Base-by-base conservation (phyloP, 2,329 filamentous ascomycete species). In the Ambrosiella cleistominuta region DNA sequence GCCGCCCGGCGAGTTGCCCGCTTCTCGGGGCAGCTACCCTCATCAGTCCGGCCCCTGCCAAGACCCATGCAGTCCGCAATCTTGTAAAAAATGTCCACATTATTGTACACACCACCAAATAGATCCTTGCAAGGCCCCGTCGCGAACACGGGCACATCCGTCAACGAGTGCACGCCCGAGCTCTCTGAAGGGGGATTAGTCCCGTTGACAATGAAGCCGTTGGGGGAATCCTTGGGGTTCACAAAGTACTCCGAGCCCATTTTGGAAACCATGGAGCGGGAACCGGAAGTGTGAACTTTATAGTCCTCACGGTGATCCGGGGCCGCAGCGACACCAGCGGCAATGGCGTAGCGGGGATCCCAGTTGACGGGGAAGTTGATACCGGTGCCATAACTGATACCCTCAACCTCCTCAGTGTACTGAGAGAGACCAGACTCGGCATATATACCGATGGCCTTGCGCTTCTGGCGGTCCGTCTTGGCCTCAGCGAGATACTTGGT, bases 321-420 rank as follows among this genome's bases (percentile, higher is more conserved):
- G 66, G 78, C 77, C 38, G 85, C 85, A 54, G 75, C 79, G 39
- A 88, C 69, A 56, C 88, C 88, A 45, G 81, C 77, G 58, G 85
- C 86, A 55, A 94, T 80, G 60, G 85, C 85, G 71, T 91, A 93
- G 38, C 88, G 79, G 12, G 88, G 88, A 67, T 88, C 84, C 87
- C 88, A 93, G 73, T 88, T 88, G 62, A 79, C 75, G 17, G 88
- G 88, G 75, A 93, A 94, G 72, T 86, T 79, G 64, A 80, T 75
- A 56, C 84, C 83, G 19, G 86, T 85, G 64, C 77, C 77, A 74
- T 91, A 91, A 59, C 79, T 78, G 63, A 85, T 75, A 61, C 78
- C 77, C 42, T 73, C 70, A 62, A 72, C 70, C 57, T 75, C 71
- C 47, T 79, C 72, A 3, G 79, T 81, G 75, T 94, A 94, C 69